A percentile compares a stretch with the other conserved stretches of the same genome.
Conservation (phyloP, 352 stramenopile species). For the Saprolegnia parasitica region DNA sequence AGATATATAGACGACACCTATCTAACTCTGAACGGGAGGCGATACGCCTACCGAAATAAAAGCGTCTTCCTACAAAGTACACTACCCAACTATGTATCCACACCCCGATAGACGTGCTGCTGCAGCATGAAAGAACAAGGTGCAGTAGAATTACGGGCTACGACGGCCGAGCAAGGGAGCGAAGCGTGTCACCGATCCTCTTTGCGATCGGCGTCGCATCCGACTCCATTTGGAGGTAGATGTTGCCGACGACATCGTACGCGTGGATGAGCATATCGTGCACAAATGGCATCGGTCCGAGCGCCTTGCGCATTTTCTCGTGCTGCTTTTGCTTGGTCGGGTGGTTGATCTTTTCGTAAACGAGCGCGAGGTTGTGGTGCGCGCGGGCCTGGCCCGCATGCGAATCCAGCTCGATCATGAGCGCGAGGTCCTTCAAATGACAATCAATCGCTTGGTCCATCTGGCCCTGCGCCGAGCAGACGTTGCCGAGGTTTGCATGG, state of each 20-base stretch:
- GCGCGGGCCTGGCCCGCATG: slow-evolving; percentile 49
- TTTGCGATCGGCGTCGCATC: slow-evolving; percentile 1
- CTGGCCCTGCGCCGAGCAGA: slow-evolving; percentile 48
- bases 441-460: slow-evolving; percentile 55
- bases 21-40: no score
- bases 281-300: slow-evolving; percentile 41
- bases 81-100: no score
- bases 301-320: slow-evolving; percentile 34
- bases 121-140: no score
- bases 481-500: slow-evolving; percentile 74
- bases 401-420: slow-evolving; percentile 42
- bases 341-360: slow-evolving; percentile 48
- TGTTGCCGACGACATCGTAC: slow-evolving; percentile 49
- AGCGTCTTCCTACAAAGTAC: no score
- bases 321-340: slow-evolving; percentile 34
- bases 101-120: no score
- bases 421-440: slow-evolving; percentile 53
- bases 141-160: not conserved
- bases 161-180: not conserved
- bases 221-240: slow-evolving; percentile 47
- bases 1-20: no score
- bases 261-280: slow-evolving; percentile 47
- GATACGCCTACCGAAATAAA: no score
- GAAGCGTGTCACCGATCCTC: not conserved
- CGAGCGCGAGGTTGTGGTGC: slow-evolving; percentile 62